Base-by-base conservation (phyloP, 257 asterid genomes). In the Thymus quinquecostatus region DNA sequence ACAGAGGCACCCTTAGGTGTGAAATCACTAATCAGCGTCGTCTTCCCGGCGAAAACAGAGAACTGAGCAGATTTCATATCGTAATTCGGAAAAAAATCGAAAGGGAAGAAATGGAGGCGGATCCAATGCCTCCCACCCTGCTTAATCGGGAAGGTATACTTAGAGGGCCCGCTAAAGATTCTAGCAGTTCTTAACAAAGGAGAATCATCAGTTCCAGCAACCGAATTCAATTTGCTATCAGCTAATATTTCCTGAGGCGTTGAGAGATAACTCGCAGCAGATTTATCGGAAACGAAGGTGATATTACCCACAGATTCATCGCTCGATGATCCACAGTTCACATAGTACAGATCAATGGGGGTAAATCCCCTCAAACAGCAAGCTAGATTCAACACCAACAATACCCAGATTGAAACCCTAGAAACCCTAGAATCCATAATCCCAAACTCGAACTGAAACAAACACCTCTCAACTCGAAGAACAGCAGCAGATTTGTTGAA, bases 91-190 rank as follows among this genome's bases (percentile, higher is more conserved):
- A 78, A 83, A 48, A 78, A 83, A 8, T 29, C 77, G 51, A 89
- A 86, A 8, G 89, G 87, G 61, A 59, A 81, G 9, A 86, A 86
- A 47, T 77, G 90, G 29, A 88, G 76, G 44, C 96, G 86, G 73
- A 89, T 85, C 96, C 93, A 86, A 68, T 80, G 86, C 77, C 96
- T 72, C 0, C 96, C 96, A 1, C 64, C 9, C 48, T 73, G 84
- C n/a, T 29, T 63, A 43, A 89, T 85, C 36, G 93, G 61, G 53
- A 89, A 86, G 1, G 88, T 86, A 34, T 83, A 89, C 75, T 70
- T 85, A 30, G 96, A 82, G 0, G 86, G 79, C 10, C 80, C 78
- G 34, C 50, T 82, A 58, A 89, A 89, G 7, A 89, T 72, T 69
- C 96, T 82, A 9, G 96, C 91, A 2, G 96, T 83, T 8, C 83